These are phyloP conservation scores for Earliella scabrosa DNA, from an alignment of 1,284 basidiomycete genomes.

Conservation along the genomic window DNA sequence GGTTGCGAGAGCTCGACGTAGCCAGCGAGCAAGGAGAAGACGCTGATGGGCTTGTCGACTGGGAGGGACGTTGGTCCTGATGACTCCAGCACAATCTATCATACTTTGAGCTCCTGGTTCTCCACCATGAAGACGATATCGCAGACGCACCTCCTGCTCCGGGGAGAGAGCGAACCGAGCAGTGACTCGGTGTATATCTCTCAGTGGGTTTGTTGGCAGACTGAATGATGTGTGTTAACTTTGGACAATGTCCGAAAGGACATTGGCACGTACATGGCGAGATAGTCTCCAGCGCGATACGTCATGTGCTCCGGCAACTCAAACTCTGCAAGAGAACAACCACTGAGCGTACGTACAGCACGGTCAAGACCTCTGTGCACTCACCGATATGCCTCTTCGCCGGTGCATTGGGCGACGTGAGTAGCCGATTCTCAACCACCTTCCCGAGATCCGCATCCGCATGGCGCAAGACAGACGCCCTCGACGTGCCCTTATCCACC, in stretches of 20 bases:
- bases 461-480: constrained; percentile 44
- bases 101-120: not conserved
- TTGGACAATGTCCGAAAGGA: too few species aligned
- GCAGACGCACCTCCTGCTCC: constrained; percentile 43
- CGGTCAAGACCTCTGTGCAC: not conserved
- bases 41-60: constrained; percentile 39
- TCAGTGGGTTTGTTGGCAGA: constrained; percentile 44
- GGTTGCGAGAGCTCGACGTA: constrained; percentile 55
- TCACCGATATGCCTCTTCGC: constrained; percentile 49
- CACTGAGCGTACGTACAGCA: not conserved
- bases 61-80: constrained; percentile 47
- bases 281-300: constrained; percentile 52
- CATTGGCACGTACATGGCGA: constrained; percentile 46
- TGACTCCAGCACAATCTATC: constrained; percentile 44
- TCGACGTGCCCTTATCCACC: constrained; percentile 38
- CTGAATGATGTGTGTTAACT: too few species aligned
- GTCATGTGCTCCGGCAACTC: constrained; percentile 46
- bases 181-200: constrained; percentile 45
- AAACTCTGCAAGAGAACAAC: constrained; percentile 37
- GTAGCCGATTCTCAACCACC: constrained; percentile 44
- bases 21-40: constrained; percentile 43
- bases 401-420: constrained; percentile 44
- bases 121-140: too few species aligned
- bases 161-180: constrained; percentile 42
- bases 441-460: constrained; percentile 43